These are phyloP conservation scores for Neoascochyta sp. DNA, from an alignment of 2,329 filamentous ascomycete genomes.

Conservation along the genomic window DNA sequence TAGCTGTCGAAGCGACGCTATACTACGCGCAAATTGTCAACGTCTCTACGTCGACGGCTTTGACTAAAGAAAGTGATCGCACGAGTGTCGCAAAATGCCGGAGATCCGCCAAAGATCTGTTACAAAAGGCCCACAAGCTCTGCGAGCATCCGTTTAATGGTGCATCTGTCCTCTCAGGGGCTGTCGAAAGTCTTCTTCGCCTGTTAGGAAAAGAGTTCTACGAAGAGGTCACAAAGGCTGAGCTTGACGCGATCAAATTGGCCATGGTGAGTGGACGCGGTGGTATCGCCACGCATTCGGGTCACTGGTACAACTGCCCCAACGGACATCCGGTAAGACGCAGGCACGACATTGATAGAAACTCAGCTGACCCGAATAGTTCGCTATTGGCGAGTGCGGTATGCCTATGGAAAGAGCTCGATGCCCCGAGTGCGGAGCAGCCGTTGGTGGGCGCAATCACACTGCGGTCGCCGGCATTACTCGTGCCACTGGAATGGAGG, in stretches of 20 bases:
- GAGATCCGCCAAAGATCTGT: slow-evolving; percentile 20
- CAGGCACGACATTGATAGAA: neutral
- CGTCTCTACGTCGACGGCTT: slow-evolving; percentile 18
- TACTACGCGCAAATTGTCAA: slow-evolving; percentile 32
- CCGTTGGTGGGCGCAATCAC: slow-evolving; percentile 56
- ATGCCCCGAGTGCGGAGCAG: slow-evolving; percentile 61
- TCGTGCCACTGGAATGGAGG: slow-evolving; percentile 50
- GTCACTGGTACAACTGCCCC: slow-evolving; percentile 60
- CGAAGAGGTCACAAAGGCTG: slow-evolving; percentile 41
- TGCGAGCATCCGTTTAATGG: slow-evolving; percentile 35
- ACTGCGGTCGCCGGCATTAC: slow-evolving; percentile 50
- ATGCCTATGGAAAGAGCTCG: slow-evolving; percentile 59
- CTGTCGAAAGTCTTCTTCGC: slow-evolving; percentile 22
- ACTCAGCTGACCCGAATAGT: slow-evolving; percentile 18
- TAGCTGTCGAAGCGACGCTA: slow-evolving; percentile 37
- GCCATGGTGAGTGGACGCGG: slow-evolving; percentile 47
- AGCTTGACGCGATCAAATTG: slow-evolving; percentile 44
- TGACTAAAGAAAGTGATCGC: slow-evolving; percentile 3
- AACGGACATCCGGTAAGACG: slow-evolving; percentile 51
- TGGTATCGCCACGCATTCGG: slow-evolving; percentile 44
- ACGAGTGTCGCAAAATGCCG: slow-evolving; percentile 10
- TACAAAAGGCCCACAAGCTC: slow-evolving; percentile 28
- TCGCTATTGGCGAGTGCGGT: slow-evolving; percentile 64
- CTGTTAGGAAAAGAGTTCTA: slow-evolving; percentile 39
- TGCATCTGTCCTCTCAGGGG: slow-evolving; percentile 19